phyloP scores from a whole-genome alignment of 352 stramenopile genomes.

The Phytophthora quininea region DNA sequence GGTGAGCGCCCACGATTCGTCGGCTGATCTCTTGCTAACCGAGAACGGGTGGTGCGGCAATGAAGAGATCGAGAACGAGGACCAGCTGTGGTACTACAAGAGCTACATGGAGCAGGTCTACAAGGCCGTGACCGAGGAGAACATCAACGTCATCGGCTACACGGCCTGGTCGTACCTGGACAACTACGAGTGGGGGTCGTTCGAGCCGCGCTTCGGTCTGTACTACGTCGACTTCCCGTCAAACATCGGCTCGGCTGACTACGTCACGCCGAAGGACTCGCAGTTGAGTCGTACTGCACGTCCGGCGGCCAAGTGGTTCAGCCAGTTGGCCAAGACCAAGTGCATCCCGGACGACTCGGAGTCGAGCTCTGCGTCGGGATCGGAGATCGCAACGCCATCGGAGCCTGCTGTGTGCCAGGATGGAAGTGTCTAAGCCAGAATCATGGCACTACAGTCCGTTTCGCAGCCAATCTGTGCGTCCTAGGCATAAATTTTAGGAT shows the following conservation, averaged over 20 bases:
- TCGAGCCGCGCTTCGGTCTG: slow-evolving; percentile 49
- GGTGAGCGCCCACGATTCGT: background rate
- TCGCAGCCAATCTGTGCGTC: too few species aligned
- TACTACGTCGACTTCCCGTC: slow-evolving; percentile 40
- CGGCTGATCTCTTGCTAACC: background rate
- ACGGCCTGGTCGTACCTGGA: slow-evolving; percentile 55
- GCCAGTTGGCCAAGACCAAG: background rate
- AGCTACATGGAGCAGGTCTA: background rate
- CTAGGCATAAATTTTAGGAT: too few species aligned
- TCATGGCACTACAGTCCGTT: too few species aligned
- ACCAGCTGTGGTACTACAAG: background rate
- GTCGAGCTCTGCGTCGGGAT: background rate
- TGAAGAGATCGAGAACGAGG: background rate
- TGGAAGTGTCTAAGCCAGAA: background rate
- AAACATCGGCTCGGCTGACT: background rate
- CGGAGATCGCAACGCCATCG: background rate
- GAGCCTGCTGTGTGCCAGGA: background rate
- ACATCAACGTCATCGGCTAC: background rate
- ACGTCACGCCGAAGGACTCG: background rate
- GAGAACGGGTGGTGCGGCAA: background rate
- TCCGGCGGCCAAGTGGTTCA: background rate
- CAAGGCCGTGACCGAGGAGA: background rate
- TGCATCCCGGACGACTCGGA: background rate
- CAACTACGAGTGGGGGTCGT: slow-evolving; percentile 94
- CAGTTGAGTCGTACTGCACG: background rate